Evolutionary conservation across 768 basidiomycete species (phyloP), one percentile per base, ranked within the genome.

Genomic region (Russula vinacea): DNA sequence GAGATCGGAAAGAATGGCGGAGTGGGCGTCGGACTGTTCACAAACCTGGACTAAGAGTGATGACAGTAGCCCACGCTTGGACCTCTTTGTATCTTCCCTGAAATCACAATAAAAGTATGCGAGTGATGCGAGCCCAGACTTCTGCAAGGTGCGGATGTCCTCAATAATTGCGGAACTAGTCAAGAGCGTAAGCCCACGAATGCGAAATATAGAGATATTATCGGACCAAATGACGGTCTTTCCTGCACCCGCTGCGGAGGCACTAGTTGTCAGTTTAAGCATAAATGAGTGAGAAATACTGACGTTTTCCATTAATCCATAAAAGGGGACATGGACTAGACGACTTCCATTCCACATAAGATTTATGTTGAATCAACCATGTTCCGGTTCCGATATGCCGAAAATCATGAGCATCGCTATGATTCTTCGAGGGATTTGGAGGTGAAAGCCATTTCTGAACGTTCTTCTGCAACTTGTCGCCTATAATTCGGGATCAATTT

Each of bases 281-380:
- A 35, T 11, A 16, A 0, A n/a, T 4, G 10, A 62, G 37, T 9
- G 39, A 3, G 6, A 44, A 16, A 50, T 45, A 19, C 54, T 24
- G n/a, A 62, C 61, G 55, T 32, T 62, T 62, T 16, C 61, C 61
- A 16, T 49, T 37, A 2, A 62, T 22, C 55, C 61, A 62, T 37
- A 62, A 22, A 2, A 62, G 37, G 8, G 47, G 56, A 7, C 13
- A 24, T 16, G 22, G 2, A 24, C 35, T 37, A 29, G 45, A 29
- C 3, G 6, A 11, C 1, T 35, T 56, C 62, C 62, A 56, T 19
- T 62, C 26, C 2, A 13, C 17, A 26, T 56, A 56, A 11, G n/a
- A 5, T n/a, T 35, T 29, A 9, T 35, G 37, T 29, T 49, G 3
- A 32, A 50, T 50, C 26, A 39, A 50, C 62, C 62, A 62, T 5